Conservation (phyloP, 805 yeast species). For the Blastobotrys peoriensis region DNA sequence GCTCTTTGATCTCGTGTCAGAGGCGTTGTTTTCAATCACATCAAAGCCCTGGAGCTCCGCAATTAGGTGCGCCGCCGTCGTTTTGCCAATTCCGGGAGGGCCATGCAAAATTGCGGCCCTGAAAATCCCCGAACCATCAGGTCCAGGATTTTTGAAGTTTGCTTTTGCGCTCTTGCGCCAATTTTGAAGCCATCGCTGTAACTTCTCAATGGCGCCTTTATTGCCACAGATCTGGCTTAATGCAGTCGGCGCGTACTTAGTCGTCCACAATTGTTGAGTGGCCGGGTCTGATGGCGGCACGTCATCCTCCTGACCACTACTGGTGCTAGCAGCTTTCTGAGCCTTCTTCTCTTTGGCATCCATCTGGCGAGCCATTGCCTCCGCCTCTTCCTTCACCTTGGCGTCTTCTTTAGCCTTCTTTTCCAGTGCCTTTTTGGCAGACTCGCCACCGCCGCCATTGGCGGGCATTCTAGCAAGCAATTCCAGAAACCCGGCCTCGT, state of each 20-base stretch:
- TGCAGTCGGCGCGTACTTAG: slow-evolving; percentile 79
- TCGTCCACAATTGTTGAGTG: slow-evolving; percentile 74
- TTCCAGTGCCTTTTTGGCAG: slow-evolving; percentile 64
- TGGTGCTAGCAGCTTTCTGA: slow-evolving; percentile 18
- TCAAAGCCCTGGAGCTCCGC: slow-evolving; percentile 76
- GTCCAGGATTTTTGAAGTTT: slow-evolving; percentile 48
- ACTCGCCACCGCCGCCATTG: slow-evolving; percentile 83
- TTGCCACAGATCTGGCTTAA: slow-evolving; percentile 85
- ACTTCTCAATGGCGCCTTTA: slow-evolving; percentile 61
- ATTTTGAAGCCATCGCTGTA: slow-evolving; percentile 65
- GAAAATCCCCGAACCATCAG: slow-evolving; percentile 61
- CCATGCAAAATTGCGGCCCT: slow-evolving; percentile 87
- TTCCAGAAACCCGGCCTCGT: slow-evolving; percentile 78
- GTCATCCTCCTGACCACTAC: background rate
- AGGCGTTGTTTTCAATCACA: slow-evolving; percentile 81
- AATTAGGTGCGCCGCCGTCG: slow-evolving; percentile 80
- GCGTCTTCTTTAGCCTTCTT: slow-evolving; percentile 67
- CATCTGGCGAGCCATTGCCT: slow-evolving; percentile 42
- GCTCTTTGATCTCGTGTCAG: slow-evolving; percentile 80
- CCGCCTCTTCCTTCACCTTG: slow-evolving; percentile 47
- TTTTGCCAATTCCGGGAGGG: slow-evolving; percentile 93
- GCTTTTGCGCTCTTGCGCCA: slow-evolving; percentile 61
- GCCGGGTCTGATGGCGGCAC: slow-evolving; percentile 1
- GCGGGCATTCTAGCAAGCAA: slow-evolving; percentile 76
- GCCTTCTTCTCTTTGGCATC: slow-evolving; percentile 31